Conservation (phyloP, 1,284 basidiomycete species). For the Ustilago tritici region DNA sequence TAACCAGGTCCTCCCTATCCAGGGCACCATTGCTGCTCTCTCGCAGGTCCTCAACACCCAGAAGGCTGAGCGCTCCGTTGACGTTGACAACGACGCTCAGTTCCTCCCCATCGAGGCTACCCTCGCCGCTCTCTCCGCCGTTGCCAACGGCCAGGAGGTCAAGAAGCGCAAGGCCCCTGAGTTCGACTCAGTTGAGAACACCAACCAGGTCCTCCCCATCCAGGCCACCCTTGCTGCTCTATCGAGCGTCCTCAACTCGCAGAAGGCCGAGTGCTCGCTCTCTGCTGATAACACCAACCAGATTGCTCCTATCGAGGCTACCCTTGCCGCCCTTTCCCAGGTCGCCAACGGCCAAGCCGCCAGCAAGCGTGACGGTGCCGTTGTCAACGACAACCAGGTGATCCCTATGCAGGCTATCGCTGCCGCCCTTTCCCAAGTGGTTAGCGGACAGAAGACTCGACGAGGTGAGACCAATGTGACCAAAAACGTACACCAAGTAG, state of each 20-base stretch:
- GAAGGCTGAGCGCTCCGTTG: conserved; percentile 28
- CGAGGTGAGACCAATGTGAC: conserved; percentile 49
- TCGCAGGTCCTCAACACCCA: conserved; percentile 42
- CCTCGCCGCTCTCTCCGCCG: conserved; percentile 24
- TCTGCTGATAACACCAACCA: conserved; percentile 39
- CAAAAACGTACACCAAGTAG: conserved; percentile 45
- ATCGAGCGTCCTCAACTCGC: conserved; percentile 37
- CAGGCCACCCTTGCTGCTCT: conserved; percentile 43
- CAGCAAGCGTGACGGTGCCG: conserved; percentile 22
- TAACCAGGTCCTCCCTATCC: conserved; percentile 40
- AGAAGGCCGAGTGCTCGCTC: conserved; percentile 25
- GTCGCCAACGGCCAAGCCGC: conserved; percentile 30
- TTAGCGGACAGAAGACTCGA: conserved; percentile 38
- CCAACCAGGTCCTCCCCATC: conserved; percentile 36
- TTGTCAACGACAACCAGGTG: conserved; percentile 41
- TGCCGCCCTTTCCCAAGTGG: conserved; percentile 46
- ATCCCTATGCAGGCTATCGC: conserved; percentile 34
- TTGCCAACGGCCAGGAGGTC: conserved; percentile 30
- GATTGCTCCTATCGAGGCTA: conserved; percentile 45
- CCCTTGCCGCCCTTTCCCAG: conserved; percentile 40
- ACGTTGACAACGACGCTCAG: conserved; percentile 35
- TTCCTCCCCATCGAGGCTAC: conserved; percentile 32
- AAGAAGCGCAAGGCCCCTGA: conserved; percentile 27
- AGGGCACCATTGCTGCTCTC: conserved; percentile 36
- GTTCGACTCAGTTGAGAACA: conserved; percentile 25